Base-by-base conservation (phyloP, 441 rosid genomes). In the Syzygium syzygioides region DNA sequence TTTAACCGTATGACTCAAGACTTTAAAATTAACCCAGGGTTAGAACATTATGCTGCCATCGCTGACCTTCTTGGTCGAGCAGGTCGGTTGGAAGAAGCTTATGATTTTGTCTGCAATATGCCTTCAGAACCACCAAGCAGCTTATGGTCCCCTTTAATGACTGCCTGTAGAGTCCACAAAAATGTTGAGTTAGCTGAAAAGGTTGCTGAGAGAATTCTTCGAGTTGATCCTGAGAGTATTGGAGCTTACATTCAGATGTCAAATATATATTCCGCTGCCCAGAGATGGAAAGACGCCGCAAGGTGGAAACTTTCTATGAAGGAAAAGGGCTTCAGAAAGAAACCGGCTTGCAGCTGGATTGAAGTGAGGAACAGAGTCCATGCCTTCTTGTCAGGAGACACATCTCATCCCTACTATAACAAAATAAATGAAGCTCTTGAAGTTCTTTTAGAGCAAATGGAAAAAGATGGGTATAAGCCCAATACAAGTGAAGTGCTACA, bases 51-150 rank as follows among this genome's bases (percentile, higher is more conserved):
- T 62, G 95, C 97, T 87, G 95, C 95, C 30, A 66, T 95, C 68
- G 94, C 94, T 0, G 97, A 95, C 89, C 94, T 95, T 91, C 94
- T 95, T 71, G 94, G 96, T 54, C 97, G 96, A 57, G 95, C 95
- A 48, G 97, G 97, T 86, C 94, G 89, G 89, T 91, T 95, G 85
- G 92, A 95, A 86, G 95, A 95, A 91, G 96, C 97, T 13, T 95
- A 90, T 34, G 87, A 93, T 13, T 92, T 95, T 87, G 91, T 94
- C 80, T 90, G 91, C 23, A 79, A 79, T 55, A 93, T 92, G 94
- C 87, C 52, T 89, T 89, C 85, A 55, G 93, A 89, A 66, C 94
- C 93, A 7, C 91, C 93, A 2, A 93, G 95, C 57, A 92, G 94
- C 64, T 91, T 94, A 55, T 95, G 95, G 97, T 94, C 94, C n/a